These are phyloP conservation scores for Fusarium mexicanum DNA, from an alignment of 2,329 filamentous ascomycete genomes.

Conservation along the genomic window DNA sequence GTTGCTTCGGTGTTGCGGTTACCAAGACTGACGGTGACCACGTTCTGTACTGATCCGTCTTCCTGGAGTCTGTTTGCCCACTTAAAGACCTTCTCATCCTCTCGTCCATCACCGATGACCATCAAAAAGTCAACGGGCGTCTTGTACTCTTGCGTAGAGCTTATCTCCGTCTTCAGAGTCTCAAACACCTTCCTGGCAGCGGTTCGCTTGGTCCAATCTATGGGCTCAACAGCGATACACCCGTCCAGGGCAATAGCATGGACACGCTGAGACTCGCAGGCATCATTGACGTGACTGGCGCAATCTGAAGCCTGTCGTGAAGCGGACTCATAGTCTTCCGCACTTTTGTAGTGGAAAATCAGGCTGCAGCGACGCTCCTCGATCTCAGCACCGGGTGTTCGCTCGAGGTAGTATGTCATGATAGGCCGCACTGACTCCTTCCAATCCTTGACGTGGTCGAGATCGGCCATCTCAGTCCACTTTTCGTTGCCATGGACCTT, in stretches of 20 bases:
- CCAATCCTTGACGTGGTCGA: constrained; percentile 76
- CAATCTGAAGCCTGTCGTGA: constrained; percentile 86
- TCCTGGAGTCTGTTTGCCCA: constrained; percentile 86
- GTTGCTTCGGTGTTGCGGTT: constrained; percentile 88
- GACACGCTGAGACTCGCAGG: constrained; percentile 83
- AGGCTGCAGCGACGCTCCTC: constrained; percentile 93
- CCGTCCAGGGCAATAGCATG: constrained; percentile 85
- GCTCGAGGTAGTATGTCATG: constrained; percentile 88
- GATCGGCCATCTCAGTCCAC: constrained; percentile 84
- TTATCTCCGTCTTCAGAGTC: constrained; percentile 57
- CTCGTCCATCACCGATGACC: constrained; percentile 88
- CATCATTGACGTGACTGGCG: constrained; percentile 94
- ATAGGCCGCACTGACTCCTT: constrained; percentile 85
- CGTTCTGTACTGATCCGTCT: constrained; percentile 68
- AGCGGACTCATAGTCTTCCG: constrained; percentile 79
- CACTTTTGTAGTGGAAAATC: constrained; percentile 88
- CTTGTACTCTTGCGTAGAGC: constrained; percentile 42
- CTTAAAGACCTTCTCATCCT: constrained; percentile 92
- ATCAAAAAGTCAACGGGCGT: constrained; percentile 83
- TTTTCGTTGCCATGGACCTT: constrained; percentile 72
- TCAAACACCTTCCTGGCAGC: constrained; percentile 80
- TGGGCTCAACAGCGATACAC: constrained; percentile 83
- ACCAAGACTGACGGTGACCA: constrained; percentile 87
- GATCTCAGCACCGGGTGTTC: constrained; percentile 86
- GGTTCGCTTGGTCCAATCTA: constrained; percentile 87